These are phyloP conservation scores for Verticillium zaregamsianum DNA, from an alignment of 2,329 filamentous ascomycete species.

Conservation along the genomic window DNA sequence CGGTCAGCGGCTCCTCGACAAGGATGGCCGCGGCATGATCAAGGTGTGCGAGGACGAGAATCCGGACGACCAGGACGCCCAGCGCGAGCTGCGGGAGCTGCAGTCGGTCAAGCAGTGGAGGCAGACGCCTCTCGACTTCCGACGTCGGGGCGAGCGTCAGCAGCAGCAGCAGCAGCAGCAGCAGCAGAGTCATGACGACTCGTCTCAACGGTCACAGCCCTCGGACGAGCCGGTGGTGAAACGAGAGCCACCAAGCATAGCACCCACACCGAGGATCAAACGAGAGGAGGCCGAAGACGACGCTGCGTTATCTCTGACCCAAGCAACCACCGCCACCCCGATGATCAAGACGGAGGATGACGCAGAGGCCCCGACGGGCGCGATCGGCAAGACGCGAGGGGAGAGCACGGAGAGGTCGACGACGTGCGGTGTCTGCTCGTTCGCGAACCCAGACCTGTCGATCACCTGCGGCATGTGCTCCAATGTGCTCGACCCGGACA, in stretches of 20 bases:
- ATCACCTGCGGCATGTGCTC: constrained; percentile 66
- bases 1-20: constrained; percentile 60
- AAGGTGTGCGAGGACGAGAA: constrained; percentile 71
- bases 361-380: neutral
- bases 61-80: constrained; percentile 48
- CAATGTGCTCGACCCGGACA: constrained; percentile 58
- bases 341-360: constrained; percentile 3
- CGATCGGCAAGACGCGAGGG: neutral
- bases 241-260: constrained; percentile 1
- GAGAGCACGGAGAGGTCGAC: neutral
- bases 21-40: constrained; percentile 63
- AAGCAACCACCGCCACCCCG: neutral
- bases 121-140: constrained; percentile 9
- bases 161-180: neutral
- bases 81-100: constrained; percentile 66
- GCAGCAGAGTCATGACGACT: neutral
- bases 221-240: neutral
- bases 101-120: constrained; percentile 28
- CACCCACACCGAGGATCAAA: constrained; percentile 2
- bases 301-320: neutral
- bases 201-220: neutral
- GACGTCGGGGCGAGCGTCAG: neutral
- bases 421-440: constrained; percentile 63
- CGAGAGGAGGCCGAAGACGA: constrained; percentile 2
- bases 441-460: constrained; percentile 50